These are phyloP conservation scores for Puccinia coronata DNA, from an alignment of 1,284 basidiomycete genomes.

Conservation along the genomic window DNA sequence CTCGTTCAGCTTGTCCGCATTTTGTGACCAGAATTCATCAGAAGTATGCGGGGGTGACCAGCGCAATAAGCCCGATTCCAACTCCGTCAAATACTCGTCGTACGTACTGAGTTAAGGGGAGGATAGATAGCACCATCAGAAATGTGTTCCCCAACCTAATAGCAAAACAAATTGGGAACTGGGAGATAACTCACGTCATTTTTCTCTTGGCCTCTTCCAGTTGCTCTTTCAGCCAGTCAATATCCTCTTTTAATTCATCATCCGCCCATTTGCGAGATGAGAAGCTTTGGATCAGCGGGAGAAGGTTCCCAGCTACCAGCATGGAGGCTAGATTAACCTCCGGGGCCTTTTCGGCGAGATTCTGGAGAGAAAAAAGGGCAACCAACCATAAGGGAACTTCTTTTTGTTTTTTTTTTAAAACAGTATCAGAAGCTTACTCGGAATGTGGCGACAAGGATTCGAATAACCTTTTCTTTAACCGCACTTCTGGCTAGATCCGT, in stretches of 20 bases:
- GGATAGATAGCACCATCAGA: constrained; percentile 14
- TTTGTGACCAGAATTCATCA: constrained; percentile 97
- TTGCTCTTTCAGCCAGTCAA: constrained; percentile 79
- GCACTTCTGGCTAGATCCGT: constrained; percentile 82
- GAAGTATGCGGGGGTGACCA: constrained; percentile 95
- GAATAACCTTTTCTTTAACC: constrained; percentile 95
- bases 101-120: constrained; percentile 72
- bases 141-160: background rate
- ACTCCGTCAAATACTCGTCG: constrained; percentile 91
- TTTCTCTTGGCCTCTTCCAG: constrained; percentile 79
- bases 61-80: constrained; percentile 82
- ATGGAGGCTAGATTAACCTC: constrained; percentile 83
- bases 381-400: background rate
- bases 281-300: constrained; percentile 83
- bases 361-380: constrained; percentile 65
- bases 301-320: constrained; percentile 75
- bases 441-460: constrained; percentile 91
- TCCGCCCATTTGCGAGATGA: constrained; percentile 86
- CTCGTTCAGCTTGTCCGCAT: constrained; percentile 69
- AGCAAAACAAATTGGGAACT: background rate
- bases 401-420: too few species aligned
- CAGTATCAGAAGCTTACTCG: too few species aligned
- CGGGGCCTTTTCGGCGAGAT: constrained; percentile 79
- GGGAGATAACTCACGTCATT: constrained; percentile 72
- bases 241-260: constrained; percentile 82